These are phyloP conservation scores for Arctium minus DNA, from an alignment of 129 eudicot genomes.

Conservation along the genomic window DNA sequence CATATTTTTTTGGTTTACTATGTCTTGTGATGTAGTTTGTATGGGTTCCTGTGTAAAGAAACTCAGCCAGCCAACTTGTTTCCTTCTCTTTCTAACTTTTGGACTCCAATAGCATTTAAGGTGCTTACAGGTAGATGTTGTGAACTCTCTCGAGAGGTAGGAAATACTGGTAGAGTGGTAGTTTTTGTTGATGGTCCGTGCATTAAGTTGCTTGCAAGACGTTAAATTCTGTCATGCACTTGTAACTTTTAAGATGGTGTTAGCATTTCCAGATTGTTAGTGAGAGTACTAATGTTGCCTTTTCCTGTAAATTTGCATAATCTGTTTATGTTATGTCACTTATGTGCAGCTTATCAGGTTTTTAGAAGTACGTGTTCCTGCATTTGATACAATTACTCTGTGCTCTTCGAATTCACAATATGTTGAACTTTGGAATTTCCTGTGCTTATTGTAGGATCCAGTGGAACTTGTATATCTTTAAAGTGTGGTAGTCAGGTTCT, in stretches of 20 bases:
- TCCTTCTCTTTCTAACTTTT: not conserved
- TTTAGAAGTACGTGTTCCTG: too few relatives aligned
- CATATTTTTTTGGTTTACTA: not conserved
- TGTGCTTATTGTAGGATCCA: too few relatives aligned
- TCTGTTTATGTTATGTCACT: too few relatives aligned
- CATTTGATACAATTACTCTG: too few relatives aligned
- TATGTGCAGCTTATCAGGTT: too few relatives aligned
- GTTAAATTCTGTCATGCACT: constrained; percentile 6
- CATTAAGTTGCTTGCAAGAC: not conserved
- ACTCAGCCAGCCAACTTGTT: not conserved
- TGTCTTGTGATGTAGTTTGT: not conserved
- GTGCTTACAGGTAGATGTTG: constrained; percentile 13
- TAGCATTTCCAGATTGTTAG: not conserved
- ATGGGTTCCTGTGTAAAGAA: not conserved
- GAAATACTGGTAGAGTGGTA: not conserved
- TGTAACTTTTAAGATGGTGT: not conserved
- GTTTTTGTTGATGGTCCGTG: not conserved
- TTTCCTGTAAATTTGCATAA: not conserved
- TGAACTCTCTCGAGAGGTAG: constrained; percentile 3
- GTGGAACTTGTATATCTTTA: too few relatives aligned
- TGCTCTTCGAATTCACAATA: too few relatives aligned
- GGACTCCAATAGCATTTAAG: constrained; percentile 1
- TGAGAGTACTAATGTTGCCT: not conserved
- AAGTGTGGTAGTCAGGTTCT: too few relatives aligned
- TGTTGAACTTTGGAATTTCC: too few relatives aligned